Conservation (phyloP, 2,329 filamentous ascomycete genomes). For the Monilinia aucupariae region DNA sequence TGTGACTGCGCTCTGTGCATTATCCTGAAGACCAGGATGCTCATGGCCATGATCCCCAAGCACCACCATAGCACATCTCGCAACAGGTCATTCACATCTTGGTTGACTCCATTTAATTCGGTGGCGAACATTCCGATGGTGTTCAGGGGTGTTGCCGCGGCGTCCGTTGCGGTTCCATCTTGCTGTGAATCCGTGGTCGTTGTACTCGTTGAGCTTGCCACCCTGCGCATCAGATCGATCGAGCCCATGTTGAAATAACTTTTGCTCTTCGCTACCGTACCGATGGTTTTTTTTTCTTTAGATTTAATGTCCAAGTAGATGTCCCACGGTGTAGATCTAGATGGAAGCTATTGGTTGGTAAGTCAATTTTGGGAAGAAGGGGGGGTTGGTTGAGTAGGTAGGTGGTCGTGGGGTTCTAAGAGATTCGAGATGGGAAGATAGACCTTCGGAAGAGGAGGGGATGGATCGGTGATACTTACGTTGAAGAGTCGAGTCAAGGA, state of each 20-base stretch:
- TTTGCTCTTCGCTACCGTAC: not conserved
- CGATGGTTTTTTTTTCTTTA: not conserved
- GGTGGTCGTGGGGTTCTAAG: conserved; percentile 11
- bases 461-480: too few relatives aligned
- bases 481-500: too few relatives aligned
- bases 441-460: too few relatives aligned
- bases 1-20: conserved; percentile 50
- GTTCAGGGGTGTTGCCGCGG: conserved; percentile 34
- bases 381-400: too few relatives aligned
- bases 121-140: conserved; percentile 53
- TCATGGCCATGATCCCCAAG: conserved; percentile 50
- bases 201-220: not conserved
- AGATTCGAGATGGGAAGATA: too few relatives aligned
- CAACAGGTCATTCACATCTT: conserved; percentile 52
- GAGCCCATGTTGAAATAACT: conserved; percentile 3
- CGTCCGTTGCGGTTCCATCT: conserved; percentile 16
- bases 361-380: not conserved
- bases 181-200: conserved; percentile 16
- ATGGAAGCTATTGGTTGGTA: conserved; percentile 8
- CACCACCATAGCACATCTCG: conserved; percentile 56
- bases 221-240: conserved; percentile 13
- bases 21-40: conserved; percentile 50
- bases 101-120: conserved; percentile 56
- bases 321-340: not conserved
- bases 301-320: not conserved